Conservation (phyloP, 208 protist genomes). For the Willaertia magna region DNA sequence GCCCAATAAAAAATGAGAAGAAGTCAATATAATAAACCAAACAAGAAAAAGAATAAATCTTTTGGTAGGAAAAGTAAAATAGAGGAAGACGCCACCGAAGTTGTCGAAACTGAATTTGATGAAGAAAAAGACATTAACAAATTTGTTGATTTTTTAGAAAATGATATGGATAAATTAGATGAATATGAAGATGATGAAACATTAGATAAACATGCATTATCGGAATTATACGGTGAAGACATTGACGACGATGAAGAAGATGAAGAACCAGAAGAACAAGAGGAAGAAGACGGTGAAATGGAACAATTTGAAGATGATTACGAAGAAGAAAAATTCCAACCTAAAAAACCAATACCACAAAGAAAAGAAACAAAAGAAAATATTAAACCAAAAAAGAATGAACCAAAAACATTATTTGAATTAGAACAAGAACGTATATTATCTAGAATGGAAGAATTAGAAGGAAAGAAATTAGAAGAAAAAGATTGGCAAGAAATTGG, state of each 20-base stretch:
- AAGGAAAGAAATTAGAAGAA: neutral
- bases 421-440: neutral
- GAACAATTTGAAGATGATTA: neutral
- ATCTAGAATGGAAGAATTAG: neutral
- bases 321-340: neutral
- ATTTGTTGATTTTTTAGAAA: neutral
- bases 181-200: neutral
- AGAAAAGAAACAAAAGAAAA: neutral
- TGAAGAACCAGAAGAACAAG: neutral
- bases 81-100: neutral
- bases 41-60: no score
- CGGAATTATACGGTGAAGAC: neutral
- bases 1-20: no score
- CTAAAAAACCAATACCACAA: neutral
- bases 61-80: no score
- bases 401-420: neutral
- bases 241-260: neutral
- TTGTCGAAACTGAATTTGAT: neutral
- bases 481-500: conserved; percentile 2
- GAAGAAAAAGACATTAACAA: neutral
- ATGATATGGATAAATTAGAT: neutral
- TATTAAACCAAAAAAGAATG: neutral
- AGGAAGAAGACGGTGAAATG: neutral
- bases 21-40: no score
- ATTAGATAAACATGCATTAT: neutral